Conservation (phyloP, 1,284 basidiomycete genomes). For the Cryptococcus sp. region DNA sequence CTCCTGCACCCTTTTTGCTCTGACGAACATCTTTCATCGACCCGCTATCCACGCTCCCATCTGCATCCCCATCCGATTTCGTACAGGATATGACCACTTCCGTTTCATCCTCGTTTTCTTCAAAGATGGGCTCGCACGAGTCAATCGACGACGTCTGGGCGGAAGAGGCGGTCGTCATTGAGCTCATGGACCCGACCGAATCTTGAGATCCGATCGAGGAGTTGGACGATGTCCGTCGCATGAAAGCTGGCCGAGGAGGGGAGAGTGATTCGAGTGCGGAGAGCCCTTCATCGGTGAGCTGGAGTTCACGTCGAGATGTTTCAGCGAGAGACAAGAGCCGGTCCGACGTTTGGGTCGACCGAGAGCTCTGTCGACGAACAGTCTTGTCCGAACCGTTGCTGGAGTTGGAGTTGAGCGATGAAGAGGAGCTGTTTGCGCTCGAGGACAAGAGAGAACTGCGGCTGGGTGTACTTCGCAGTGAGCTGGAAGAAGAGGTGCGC, state of each 20-base stretch:
- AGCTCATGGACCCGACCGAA: constrained; percentile 17
- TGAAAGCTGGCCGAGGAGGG: constrained; percentile 34
- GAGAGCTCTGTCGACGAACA: not conserved
- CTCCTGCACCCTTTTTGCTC: constrained; percentile 22
- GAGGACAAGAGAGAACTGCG: constrained; percentile 6
- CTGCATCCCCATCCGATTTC: constrained; percentile 33
- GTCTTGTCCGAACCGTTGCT: not conserved
- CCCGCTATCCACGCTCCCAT: constrained; percentile 24
- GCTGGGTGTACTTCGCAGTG: constrained; percentile 6
- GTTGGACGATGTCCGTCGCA: constrained; percentile 17
- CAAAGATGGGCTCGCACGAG: constrained; percentile 20
- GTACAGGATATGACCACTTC: constrained; percentile 24
- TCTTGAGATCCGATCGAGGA: constrained; percentile 23
- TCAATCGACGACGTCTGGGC: constrained; percentile 20
- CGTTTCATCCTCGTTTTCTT: constrained; percentile 15
- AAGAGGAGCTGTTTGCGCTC: constrained; percentile 5
- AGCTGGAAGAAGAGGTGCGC: constrained; percentile 13
- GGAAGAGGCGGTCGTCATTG: constrained; percentile 24
- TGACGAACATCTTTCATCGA: constrained; percentile 20
- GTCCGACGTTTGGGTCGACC: constrained; percentile 16
- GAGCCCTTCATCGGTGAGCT: constrained; percentile 29
- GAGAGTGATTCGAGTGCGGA: constrained; percentile 23
- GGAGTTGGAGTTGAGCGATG: constrained; percentile 7
- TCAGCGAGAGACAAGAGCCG: constrained; percentile 29
- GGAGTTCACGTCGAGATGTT: constrained; percentile 25